These are phyloP conservation scores for Penicillium flavigenum DNA, from an alignment of 495 filamentous ascomycete genomes.

Conservation along the genomic window DNA sequence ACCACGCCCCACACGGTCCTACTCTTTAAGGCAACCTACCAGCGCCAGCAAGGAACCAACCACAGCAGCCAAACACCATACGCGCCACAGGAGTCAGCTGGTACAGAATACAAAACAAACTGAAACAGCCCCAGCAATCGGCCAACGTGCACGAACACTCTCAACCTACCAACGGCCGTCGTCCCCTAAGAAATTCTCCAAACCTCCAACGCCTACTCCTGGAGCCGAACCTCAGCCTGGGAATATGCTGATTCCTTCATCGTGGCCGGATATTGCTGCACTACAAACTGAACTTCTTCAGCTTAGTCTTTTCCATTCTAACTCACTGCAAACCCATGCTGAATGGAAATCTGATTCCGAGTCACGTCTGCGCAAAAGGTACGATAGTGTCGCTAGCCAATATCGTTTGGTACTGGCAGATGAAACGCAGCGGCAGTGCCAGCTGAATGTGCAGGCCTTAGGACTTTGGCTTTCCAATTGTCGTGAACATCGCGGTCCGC, in stretches of 20 bases:
- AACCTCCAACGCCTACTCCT: slow-evolving; percentile 50
- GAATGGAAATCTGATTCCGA: slow-evolving; percentile 42
- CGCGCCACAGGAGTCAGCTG: slow-evolving; percentile 43
- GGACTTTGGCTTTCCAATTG: slow-evolving; percentile 40
- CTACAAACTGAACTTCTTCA: slow-evolving; percentile 74
- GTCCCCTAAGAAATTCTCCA: slow-evolving; percentile 62
- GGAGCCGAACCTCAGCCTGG: slow-evolving; percentile 13
- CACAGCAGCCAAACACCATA: slow-evolving; percentile 28
- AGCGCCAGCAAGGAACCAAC: slow-evolving; percentile 16
- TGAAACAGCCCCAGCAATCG: slow-evolving; percentile 16
- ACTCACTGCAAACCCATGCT: slow-evolving; percentile 30
- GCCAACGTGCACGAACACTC: slow-evolving; percentile 52
- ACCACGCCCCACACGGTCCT: slow-evolving; percentile 36
- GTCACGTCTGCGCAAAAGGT: slow-evolving; percentile 36
- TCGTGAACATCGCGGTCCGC: slow-evolving; percentile 28
- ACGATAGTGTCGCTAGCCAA: slow-evolving; percentile 37
- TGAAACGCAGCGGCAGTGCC: slow-evolving; percentile 41
- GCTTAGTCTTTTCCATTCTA: slow-evolving; percentile 64
- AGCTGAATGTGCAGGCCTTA: slow-evolving; percentile 43
- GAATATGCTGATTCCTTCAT: slow-evolving; percentile 33
- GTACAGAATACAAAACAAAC: slow-evolving; percentile 20
- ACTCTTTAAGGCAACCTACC: slow-evolving; percentile 44
- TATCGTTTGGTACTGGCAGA: slow-evolving; percentile 36
- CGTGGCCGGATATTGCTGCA: slow-evolving; percentile 58
- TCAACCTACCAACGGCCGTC: slow-evolving; percentile 69